Evolutionary conservation across 176 grass and related monocot species (phyloP).

Genomic region (Puccinellia tenuiflora): DNA sequence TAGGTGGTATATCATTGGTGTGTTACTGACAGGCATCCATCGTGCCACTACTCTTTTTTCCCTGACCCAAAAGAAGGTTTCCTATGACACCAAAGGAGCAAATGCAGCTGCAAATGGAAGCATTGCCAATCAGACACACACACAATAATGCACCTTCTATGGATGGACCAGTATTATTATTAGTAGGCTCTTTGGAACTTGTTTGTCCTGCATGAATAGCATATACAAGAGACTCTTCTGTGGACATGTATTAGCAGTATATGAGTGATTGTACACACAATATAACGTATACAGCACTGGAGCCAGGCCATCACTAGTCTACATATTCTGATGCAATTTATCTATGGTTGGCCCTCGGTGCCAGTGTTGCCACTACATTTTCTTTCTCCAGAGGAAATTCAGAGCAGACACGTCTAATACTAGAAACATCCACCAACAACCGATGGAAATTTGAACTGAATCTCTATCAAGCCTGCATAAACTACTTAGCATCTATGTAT

Average conservation of each 20-base stretch:
- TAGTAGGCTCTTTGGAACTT: background rate
- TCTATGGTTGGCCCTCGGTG: background rate
- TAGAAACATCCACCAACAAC: slow-evolving; percentile 45
- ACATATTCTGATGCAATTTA: slow-evolving; percentile 11
- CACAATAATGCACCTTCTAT: slow-evolving; percentile 27
- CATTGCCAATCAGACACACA: slow-evolving; percentile 22
- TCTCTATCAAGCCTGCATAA: background rate
- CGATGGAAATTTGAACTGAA: slow-evolving; percentile 5
- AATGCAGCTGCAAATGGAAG: slow-evolving; percentile 20
- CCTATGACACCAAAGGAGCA: slow-evolving; percentile 6
- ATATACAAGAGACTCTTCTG: background rate
- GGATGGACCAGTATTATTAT: slow-evolving; percentile 23
- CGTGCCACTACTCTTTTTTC: background rate
- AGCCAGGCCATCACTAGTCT: background rate
- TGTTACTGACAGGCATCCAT: background rate
- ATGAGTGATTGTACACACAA: background rate
- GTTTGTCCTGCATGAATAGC: slow-evolving; percentile 14
- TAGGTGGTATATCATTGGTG: slow-evolving; percentile 5
- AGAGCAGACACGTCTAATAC: background rate
- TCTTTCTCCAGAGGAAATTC: background rate
- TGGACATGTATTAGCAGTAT: too few relatives aligned
- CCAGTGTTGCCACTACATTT: background rate
- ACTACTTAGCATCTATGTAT: too few relatives aligned
- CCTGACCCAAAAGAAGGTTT: background rate
- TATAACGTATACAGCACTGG: background rate